Conservation (phyloP, 129 eudicot species). For the Tanacetum coccineum region DNA sequence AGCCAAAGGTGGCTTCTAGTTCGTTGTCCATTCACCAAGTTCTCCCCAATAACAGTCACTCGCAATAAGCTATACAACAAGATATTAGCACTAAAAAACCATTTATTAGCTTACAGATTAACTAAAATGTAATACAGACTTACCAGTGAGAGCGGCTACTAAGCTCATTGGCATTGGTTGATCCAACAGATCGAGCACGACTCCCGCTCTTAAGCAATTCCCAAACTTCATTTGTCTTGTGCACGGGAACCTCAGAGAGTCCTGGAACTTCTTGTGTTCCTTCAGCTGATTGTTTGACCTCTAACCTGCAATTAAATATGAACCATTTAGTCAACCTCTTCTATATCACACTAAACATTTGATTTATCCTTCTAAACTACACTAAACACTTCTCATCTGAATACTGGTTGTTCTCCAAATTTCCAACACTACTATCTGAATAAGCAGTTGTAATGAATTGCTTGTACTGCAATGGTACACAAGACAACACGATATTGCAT, state of each 20-base stretch:
- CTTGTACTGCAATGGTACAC: neutral
- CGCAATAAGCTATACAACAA: slow-evolving; percentile 65
- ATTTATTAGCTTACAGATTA: neutral
- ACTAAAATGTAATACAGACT: neutral
- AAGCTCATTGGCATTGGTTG: slow-evolving; percentile 92
- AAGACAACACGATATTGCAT: neutral
- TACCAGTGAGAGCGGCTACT: slow-evolving; percentile 99
- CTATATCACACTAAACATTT: neutral
- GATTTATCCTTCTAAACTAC: neutral
- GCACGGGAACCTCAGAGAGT: slow-evolving; percentile 66
- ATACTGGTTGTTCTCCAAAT: neutral
- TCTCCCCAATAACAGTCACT: slow-evolving; percentile 75
- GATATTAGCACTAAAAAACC: slow-evolving; percentile 1
- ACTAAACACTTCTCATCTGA: neutral
- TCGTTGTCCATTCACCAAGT: slow-evolving; percentile 62
- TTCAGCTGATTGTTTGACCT: slow-evolving; percentile 89
- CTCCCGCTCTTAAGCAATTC: slow-evolving; percentile 74
- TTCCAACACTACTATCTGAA: neutral
- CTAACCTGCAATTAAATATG: slow-evolving; percentile 49
- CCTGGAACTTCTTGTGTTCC: slow-evolving; percentile 99
- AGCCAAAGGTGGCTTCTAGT: slow-evolving; percentile 97
- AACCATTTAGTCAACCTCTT: slow-evolving; percentile 6
- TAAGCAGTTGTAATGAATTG: neutral
- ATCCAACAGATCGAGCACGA: slow-evolving; percentile 87
- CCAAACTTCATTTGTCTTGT: slow-evolving; percentile 83